Evolutionary conservation across 805 yeast species (phyloP).

Genomic region (Sporopachydermia lactativora): DNA sequence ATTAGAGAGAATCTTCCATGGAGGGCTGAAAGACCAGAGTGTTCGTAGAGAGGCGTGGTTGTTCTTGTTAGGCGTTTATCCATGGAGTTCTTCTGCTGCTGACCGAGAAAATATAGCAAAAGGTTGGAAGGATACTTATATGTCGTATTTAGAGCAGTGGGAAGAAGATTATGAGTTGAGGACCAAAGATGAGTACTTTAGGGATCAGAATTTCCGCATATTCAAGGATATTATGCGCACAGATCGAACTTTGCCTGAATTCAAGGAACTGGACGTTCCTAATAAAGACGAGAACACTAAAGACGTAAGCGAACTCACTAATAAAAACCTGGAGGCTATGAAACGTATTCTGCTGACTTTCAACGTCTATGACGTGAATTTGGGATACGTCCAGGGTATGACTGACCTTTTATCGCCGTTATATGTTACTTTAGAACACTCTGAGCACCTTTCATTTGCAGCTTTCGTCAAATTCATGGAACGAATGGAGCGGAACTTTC

Average conservation of each 20-base stretch:
- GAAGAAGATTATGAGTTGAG: slow-evolving; percentile 53
- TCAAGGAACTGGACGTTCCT: slow-evolving; percentile 30
- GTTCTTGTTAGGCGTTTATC: slow-evolving; percentile 67
- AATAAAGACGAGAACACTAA: slow-evolving; percentile 30
- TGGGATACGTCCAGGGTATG: slow-evolving; percentile 99
- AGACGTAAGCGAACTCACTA: slow-evolving; percentile 52
- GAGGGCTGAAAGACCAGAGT: slow-evolving; percentile 48
- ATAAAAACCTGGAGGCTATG: slow-evolving; percentile 60
- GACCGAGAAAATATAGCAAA: slow-evolving; percentile 50
- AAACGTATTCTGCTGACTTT: slow-evolving; percentile 74
- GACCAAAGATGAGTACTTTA: slow-evolving; percentile 57
- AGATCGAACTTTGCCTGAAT: slow-evolving; percentile 64
- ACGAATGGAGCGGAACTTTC: slow-evolving; percentile 86
- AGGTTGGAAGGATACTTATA: slow-evolving; percentile 46
- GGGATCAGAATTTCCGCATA: slow-evolving; percentile 78
- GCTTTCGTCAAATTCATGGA: slow-evolving; percentile 81
- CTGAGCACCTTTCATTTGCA: slow-evolving; percentile 79
- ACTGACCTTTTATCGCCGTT: slow-evolving; percentile 82
- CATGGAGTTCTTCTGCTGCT: slow-evolving; percentile 70
- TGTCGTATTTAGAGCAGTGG: slow-evolving; percentile 43
- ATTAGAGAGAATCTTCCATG: slow-evolving; percentile 76
- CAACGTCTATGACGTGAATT: slow-evolving; percentile 65
- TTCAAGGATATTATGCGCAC: slow-evolving; percentile 91
- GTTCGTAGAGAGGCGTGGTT: slow-evolving; percentile 74
- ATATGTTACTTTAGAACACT: slow-evolving; percentile 37